Evolutionary conservation across 495 filamentous ascomycete species (phyloP).

Genomic region (Xylaria venustula): DNA sequence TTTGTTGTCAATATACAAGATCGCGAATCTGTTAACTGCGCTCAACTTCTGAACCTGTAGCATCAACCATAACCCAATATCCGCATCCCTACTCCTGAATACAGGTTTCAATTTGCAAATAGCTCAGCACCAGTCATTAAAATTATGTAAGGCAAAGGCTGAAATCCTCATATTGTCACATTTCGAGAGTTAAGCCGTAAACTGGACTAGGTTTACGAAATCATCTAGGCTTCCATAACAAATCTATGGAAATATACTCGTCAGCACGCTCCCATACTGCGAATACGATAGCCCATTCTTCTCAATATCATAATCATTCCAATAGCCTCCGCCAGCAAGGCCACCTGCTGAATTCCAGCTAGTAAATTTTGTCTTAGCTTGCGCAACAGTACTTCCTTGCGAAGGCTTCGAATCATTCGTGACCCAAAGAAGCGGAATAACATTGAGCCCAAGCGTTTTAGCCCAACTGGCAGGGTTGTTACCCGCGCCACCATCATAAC

Average conservation of each 20-base stretch:
- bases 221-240: too few relatives aligned
- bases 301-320: slow-evolving; percentile 49
- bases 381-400: slow-evolving; percentile 33
- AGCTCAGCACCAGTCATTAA: too few relatives aligned
- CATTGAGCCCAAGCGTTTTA: slow-evolving; percentile 34
- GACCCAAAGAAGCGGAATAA: slow-evolving; percentile 46
- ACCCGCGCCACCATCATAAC: slow-evolving; percentile 41
- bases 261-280: slow-evolving; percentile 36
- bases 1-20: too few relatives aligned
- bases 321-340: slow-evolving; percentile 42
- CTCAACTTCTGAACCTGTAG: too few relatives aligned
- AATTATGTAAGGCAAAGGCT: too few relatives aligned
- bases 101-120: too few relatives aligned
- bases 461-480: slow-evolving; percentile 40
- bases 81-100: too few relatives aligned
- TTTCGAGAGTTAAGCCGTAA: too few relatives aligned
- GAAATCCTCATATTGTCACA: too few relatives aligned
- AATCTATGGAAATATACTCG: slow-evolving; percentile 30
- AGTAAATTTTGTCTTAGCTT: slow-evolving; percentile 32
- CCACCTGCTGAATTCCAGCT: slow-evolving; percentile 29
- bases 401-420: slow-evolving; percentile 44
- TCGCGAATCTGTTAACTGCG: too few relatives aligned
- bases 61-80: too few relatives aligned
- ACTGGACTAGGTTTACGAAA: too few relatives aligned
- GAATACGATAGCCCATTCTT: slow-evolving; percentile 41